Percentiles rank a stretch among this genome's conserved stretches.
Evolutionary conservation across 148 eudicot species (phyloP).

Genomic region (Chenopodium album): DNA sequence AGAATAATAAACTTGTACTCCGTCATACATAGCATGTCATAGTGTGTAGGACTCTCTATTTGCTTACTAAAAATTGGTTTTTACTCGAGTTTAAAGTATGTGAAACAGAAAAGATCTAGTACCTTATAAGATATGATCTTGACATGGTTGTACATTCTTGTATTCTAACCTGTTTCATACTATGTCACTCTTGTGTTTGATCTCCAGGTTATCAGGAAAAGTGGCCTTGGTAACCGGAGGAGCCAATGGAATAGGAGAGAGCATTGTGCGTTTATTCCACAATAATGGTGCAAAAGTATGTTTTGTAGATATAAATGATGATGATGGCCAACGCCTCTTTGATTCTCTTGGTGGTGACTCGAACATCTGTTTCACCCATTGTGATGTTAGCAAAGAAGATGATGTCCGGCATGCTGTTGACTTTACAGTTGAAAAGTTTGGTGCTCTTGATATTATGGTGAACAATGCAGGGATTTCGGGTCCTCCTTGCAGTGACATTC

Average conservation of each 20-base stretch:
- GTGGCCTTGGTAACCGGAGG: slow-evolving; percentile 96
- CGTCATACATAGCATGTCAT: background rate
- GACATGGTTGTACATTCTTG: background rate
- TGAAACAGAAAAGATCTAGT: background rate
- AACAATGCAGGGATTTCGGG: slow-evolving; percentile 72
- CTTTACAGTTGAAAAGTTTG: slow-evolving; percentile 55
- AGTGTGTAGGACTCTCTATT: background rate
- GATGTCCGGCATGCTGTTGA: slow-evolving; percentile 66
- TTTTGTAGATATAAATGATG: slow-evolving; percentile 60
- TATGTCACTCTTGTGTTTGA: too few species aligned
- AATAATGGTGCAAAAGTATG: slow-evolving; percentile 84
- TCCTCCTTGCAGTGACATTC: slow-evolving; percentile 65
- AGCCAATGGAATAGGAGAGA: slow-evolving; percentile 86
- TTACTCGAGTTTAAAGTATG: background rate
- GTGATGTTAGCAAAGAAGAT: slow-evolving; percentile 72
- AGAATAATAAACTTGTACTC: background rate
- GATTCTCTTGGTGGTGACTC: slow-evolving; percentile 45
- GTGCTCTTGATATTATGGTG: slow-evolving; percentile 77
- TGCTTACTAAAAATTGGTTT: background rate
- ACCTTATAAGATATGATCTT: background rate
- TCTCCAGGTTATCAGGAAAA: slow-evolving; percentile 73
- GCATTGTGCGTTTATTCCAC: slow-evolving; percentile 87
- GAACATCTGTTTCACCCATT: slow-evolving; percentile 45
- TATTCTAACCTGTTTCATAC: background rate
- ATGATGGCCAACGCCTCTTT: slow-evolving; percentile 52